Percentiles rank a stretch among this genome's conserved stretches.
These are phyloP conservation scores for Paraphoma sp. DNA, from an alignment of 2,329 filamentous ascomycete genomes.

Conservation along the genomic window DNA sequence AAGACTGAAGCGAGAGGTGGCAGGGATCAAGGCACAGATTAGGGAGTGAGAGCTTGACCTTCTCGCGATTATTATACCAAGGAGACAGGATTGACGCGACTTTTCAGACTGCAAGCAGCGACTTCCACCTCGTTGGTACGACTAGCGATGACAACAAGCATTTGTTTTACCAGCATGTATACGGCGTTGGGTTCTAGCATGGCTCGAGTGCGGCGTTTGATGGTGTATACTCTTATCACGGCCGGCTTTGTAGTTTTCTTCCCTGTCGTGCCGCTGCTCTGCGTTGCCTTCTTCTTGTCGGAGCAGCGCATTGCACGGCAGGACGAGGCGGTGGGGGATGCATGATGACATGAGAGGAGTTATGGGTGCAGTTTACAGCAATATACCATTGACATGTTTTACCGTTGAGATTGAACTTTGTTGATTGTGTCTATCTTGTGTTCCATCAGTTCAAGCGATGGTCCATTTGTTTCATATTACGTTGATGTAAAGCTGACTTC, in stretches of 20 bases:
- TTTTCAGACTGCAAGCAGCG: conserved; percentile 7
- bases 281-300: conserved; percentile 2
- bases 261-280: conserved; percentile 10
- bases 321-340: neutral
- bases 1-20: conserved; percentile 80
- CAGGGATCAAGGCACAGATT: conserved; percentile 64
- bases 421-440: too few species aligned
- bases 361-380: conserved; percentile 9
- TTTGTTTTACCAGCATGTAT: conserved; percentile 12
- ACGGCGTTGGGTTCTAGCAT: conserved; percentile 18
- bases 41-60: conserved; percentile 45
- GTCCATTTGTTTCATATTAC: too few species aligned
- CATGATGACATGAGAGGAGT: conserved; percentile 18
- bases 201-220: conserved; percentile 10
- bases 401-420: neutral
- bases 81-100: conserved; percentile 4
- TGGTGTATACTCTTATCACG: conserved; percentile 11
- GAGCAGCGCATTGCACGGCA: conserved; percentile 1
- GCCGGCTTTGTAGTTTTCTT: conserved; percentile 12
- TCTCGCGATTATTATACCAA: neutral
- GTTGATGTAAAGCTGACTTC: too few species aligned
- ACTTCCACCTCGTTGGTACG: neutral
- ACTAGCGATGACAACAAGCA: neutral
- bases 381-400: conserved; percentile 30
- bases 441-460: too few species aligned